These are phyloP conservation scores for Sanghuangporus baumii DNA, from an alignment of 1,284 basidiomycete genomes.

Conservation along the genomic window DNA sequence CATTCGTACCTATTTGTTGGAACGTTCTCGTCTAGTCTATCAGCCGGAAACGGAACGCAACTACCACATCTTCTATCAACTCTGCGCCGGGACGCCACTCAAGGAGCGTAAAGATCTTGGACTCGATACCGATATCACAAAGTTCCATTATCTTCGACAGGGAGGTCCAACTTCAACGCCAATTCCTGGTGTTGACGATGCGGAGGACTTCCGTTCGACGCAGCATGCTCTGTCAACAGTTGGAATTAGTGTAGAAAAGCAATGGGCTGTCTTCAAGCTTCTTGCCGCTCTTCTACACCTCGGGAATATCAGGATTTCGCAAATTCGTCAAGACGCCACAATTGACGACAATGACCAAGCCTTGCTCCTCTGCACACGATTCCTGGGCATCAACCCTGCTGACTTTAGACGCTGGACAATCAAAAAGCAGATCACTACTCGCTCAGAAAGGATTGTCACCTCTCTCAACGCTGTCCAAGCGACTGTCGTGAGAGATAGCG, in stretches of 20 bases:
- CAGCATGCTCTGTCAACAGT: conserved; percentile 95
- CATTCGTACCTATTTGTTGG: conserved; percentile 95
- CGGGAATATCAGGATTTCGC: conserved; percentile 91
- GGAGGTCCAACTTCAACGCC: conserved; percentile 84
- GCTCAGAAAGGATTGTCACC: conserved; percentile 94
- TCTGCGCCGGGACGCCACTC: conserved; percentile 93
- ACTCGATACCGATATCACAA: conserved; percentile 77
- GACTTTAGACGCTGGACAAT: conserved; percentile 99
- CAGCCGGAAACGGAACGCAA: conserved; percentile 97
- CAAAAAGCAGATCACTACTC: conserved; percentile 95
- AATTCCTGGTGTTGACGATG: conserved; percentile 92
- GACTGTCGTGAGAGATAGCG: conserved; percentile 92
- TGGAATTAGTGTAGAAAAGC: conserved; percentile 94
- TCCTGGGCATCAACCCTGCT: conserved; percentile 85
- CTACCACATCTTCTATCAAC: conserved; percentile 99
- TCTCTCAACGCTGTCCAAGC: conserved; percentile 85
- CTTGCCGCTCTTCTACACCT: conserved; percentile 93
- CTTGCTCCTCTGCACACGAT: conserved; percentile 76
- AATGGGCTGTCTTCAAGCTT: conserved; percentile 97
- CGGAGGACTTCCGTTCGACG: conserved; percentile 90
- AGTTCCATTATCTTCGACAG: conserved; percentile 92
- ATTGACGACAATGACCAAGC: conserved; percentile 85
- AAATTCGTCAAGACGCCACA: conserved; percentile 76
- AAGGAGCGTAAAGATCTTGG: conserved; percentile 96
- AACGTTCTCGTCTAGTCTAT: conserved; percentile 95